Conservation (phyloP, 148 eudicot genomes). For the Vaccinium corymbosum region DNA sequence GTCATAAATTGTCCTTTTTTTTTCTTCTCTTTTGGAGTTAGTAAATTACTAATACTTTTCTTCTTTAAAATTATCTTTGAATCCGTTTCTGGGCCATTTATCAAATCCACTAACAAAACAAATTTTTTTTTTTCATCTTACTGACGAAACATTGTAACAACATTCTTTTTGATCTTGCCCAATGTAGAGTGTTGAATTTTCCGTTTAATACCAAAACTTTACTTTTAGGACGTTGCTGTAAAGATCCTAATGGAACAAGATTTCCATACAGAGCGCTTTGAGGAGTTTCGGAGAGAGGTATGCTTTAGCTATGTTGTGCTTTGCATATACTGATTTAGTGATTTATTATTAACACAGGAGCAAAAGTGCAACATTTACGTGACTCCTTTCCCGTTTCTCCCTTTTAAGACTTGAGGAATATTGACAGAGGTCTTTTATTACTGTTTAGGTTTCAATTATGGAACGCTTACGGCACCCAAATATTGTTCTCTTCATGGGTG, state of each 20-base stretch:
- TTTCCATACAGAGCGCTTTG: slow-evolving; percentile 64
- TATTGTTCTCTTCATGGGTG: slow-evolving; percentile 96
- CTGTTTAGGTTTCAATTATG: slow-evolving; percentile 79
- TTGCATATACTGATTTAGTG: not conserved
- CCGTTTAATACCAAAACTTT: not conserved
- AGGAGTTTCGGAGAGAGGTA: slow-evolving; percentile 85
- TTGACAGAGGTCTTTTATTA: not conserved
- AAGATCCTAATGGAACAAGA: slow-evolving; percentile 90
- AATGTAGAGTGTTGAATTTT: not conserved
- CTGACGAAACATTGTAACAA: not conserved
- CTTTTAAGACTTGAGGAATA: not conserved
- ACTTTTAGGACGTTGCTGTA: slow-evolving; percentile 86
- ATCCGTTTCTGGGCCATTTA: not conserved
- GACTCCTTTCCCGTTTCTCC: not conserved
- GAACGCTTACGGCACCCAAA: slow-evolving; percentile 86
- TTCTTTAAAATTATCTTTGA: not conserved
- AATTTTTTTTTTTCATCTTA: too few species aligned
- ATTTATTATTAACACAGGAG: not conserved
- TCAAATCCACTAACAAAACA: not conserved
- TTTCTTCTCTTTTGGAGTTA: too few species aligned
- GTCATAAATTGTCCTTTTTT: not conserved
- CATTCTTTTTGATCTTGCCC: not conserved
- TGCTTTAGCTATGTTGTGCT: slow-evolving; percentile 13
- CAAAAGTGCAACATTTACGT: not conserved
- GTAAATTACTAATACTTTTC: not conserved